phyloP scores from a whole-genome alignment of 441 rosid genomes.

The Gossypium trilobum region DNA sequence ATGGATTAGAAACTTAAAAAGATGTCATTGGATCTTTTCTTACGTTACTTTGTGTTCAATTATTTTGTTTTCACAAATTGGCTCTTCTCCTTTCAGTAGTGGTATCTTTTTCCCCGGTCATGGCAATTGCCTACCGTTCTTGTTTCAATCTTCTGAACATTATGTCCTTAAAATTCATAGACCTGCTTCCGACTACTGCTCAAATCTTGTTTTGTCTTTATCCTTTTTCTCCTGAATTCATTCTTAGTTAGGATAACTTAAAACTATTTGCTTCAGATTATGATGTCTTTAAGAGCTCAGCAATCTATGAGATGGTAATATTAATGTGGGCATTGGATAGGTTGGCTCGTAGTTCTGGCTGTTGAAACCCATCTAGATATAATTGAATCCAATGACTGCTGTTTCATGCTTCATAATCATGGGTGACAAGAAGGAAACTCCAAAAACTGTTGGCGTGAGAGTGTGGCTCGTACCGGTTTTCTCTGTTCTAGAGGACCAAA shows the following conservation, averaged over 20 bases:
- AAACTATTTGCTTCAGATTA: background rate
- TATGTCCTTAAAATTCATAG: background rate
- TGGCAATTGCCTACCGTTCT: background rate
- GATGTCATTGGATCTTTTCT: constrained; percentile 7
- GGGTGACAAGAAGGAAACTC: background rate
- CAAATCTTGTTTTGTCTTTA: background rate
- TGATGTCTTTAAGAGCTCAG: background rate
- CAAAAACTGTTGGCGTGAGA: background rate
- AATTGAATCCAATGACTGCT: background rate
- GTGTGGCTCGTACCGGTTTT: background rate
- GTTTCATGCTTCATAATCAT: background rate
- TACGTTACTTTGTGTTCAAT: background rate
- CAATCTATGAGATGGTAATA: background rate
- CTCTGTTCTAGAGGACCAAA: background rate
- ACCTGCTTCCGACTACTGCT: background rate
- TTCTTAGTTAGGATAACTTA: background rate
- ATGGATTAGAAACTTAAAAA: background rate
- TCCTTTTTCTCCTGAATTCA: background rate
- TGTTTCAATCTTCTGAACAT: background rate
- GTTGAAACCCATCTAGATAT: background rate
- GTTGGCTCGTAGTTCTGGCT: background rate
- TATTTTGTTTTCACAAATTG: background rate
- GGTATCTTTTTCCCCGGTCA: background rate
- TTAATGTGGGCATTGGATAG: background rate
- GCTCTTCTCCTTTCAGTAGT: background rate